Percentiles rank a stretch among this genome's conserved stretches.
These are phyloP conservation scores for Ogataea pignaliae DNA, from an alignment of 805 yeast species.

Conservation along the genomic window DNA sequence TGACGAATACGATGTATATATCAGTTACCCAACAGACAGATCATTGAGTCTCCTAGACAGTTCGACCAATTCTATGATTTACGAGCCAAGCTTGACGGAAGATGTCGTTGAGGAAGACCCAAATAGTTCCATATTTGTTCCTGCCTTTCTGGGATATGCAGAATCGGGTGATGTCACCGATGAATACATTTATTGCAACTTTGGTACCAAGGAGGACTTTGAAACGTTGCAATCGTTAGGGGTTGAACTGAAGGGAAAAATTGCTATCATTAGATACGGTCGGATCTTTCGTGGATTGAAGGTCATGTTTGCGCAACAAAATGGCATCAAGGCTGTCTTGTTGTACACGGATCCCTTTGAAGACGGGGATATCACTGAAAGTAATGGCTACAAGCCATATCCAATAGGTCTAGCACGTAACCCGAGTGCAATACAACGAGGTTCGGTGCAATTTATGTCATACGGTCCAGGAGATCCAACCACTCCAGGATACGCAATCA, in stretches of 20 bases:
- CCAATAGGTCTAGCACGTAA: conserved; percentile 77
- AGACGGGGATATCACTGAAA: conserved; percentile 46
- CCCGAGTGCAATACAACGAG: conserved; percentile 73
- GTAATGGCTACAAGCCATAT: conserved; percentile 58
- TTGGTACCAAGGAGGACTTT: conserved; percentile 62
- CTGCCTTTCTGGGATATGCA: conserved; percentile 74
- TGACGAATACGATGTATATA: conserved; percentile 56
- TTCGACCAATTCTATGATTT: conserved; percentile 27
- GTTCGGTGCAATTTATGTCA: conserved; percentile 63
- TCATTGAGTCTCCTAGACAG: conserved; percentile 39
- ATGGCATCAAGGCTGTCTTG: conserved; percentile 63
- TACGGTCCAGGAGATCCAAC: conserved; percentile 74
- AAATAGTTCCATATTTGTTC: conserved; percentile 47
- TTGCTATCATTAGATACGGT: conserved; percentile 68
- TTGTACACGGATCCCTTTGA: conserved; percentile 71
- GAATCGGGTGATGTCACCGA: conserved; percentile 74
- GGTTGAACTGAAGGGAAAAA: conserved; percentile 49
- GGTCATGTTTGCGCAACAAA: conserved; percentile 70
- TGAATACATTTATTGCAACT: conserved; percentile 60
- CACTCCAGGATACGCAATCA: conserved; percentile 63
- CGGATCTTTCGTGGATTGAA: conserved; percentile 66
- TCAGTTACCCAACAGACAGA: conserved; percentile 59
- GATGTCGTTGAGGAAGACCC: conserved; percentile 47
- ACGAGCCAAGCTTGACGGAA: conserved; percentile 50
- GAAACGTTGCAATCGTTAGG: conserved; percentile 40